Percentiles rank a stretch among this genome's conserved stretches.
These are phyloP conservation scores for Yamadazyma sp. DNA, from an alignment of 1,139 yeast genomes.

Conservation along the genomic window DNA sequence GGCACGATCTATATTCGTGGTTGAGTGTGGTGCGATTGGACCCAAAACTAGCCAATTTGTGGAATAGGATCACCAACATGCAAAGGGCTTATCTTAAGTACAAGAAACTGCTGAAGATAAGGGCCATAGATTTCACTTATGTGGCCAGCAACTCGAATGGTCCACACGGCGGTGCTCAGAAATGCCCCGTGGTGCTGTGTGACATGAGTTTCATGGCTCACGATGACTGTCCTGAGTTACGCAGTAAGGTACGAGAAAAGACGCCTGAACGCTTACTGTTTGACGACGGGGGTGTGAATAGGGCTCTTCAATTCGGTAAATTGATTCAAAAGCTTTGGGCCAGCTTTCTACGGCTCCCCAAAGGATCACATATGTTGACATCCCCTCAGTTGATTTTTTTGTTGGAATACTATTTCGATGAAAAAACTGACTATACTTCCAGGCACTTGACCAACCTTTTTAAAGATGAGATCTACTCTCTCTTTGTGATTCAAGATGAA, in stretches of 20 bases:
- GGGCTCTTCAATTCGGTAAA: neutral
- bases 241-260: too few relatives aligned
- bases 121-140: conserved; percentile 28
- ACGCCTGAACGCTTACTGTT: too few relatives aligned
- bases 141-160: conserved; percentile 10
- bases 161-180: conserved; percentile 8
- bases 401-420: conserved; percentile 32
- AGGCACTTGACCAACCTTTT: conserved; percentile 26
- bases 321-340: conserved; percentile 29
- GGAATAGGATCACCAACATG: conserved; percentile 42
- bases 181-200: conserved; percentile 45
- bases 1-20: conserved; percentile 36
- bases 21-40: conserved; percentile 40
- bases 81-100: conserved; percentile 43
- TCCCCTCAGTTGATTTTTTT: conserved; percentile 33
- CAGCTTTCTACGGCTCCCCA: conserved; percentile 19
- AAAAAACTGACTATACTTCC: conserved; percentile 18
- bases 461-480: conserved; percentile 24
- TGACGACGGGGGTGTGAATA: conserved; percentile 18
- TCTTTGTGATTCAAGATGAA: conserved; percentile 20
- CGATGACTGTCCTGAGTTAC: too few relatives aligned
- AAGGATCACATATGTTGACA: conserved; percentile 25
- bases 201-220: conserved; percentile 41
- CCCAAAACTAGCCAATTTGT: conserved; percentile 41
- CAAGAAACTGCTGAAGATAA: conserved; percentile 20